Evolutionary conservation across 148 eudicot genomes (phyloP).

Genomic region (Rhododendron vialii): DNA sequence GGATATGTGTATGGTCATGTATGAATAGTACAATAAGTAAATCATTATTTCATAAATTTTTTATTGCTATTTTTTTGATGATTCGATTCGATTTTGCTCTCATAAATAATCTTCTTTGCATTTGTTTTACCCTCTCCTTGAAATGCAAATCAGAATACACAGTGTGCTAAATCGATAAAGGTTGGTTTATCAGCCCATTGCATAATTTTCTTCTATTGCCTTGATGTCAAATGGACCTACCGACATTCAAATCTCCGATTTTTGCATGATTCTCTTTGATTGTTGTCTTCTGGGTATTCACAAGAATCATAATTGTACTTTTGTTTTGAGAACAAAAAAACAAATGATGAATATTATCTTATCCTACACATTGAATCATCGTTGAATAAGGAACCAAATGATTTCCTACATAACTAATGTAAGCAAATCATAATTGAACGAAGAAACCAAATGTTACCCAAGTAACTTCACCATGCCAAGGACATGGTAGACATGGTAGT

Average conservation of each 20-base stretch:
- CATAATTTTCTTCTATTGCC: no score
- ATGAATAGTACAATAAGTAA: neutral
- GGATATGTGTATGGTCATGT: no score
- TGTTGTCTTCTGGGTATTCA: neutral
- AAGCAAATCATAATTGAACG: neutral
- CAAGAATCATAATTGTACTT: neutral
- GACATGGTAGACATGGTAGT: neutral
- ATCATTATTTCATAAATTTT: neutral
- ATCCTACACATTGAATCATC: neutral
- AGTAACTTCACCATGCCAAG: neutral
- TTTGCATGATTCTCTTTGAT: conserved; percentile 7
- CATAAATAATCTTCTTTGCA: conserved; percentile 10
- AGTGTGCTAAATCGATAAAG: conserved; percentile 33
- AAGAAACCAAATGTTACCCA: neutral
- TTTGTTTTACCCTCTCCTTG: conserved; percentile 40
- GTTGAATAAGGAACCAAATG: neutral
- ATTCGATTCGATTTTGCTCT: neutral
- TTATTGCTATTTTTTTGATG: no score
- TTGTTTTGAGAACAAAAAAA: neutral
- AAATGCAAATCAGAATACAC: neutral
- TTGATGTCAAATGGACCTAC: no score
- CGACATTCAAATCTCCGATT: no score
- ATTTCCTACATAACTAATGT: neutral
- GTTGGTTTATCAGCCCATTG: neutral
- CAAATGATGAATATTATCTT: conserved; percentile 16